Evolutionary conservation across 345 rosid genomes (phyloP).

Genomic region (Ceriops zippeliana): DNA sequence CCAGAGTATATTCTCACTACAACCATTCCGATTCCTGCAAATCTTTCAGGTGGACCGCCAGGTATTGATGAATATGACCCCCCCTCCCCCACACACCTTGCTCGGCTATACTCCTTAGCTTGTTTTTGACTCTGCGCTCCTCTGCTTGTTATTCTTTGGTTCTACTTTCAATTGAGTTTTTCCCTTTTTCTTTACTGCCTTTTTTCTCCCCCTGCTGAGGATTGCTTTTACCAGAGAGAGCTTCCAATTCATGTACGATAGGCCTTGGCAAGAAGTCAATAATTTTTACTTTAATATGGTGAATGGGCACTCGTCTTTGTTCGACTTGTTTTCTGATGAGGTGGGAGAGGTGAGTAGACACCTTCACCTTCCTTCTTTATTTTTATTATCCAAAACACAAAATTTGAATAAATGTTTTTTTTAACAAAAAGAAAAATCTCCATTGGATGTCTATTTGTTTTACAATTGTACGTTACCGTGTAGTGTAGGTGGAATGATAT

Average conservation of each 20-base stretch:
- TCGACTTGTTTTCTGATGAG: slow-evolving; percentile 47
- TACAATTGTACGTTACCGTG: no score
- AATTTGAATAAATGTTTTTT: neutral
- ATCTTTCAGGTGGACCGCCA: slow-evolving; percentile 71
- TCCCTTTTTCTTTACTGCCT: neutral
- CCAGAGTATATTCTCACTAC: slow-evolving; percentile 52
- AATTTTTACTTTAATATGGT: slow-evolving; percentile 60
- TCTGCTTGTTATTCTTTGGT: neutral
- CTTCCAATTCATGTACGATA: slow-evolving; percentile 56
- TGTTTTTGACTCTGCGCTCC: no score
- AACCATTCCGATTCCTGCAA: slow-evolving; percentile 72
- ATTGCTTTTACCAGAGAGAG: slow-evolving; percentile 45
- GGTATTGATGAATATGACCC: slow-evolving; percentile 22
- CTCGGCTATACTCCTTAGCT: no score
- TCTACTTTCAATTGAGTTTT: neutral
- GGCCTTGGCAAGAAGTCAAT: slow-evolving; percentile 72
- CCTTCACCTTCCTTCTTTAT: neutral
- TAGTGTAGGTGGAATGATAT: no score
- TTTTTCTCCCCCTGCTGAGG: neutral
- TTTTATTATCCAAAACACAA: neutral
- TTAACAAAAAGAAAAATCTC: neutral
- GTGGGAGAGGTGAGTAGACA: slow-evolving; percentile 19
- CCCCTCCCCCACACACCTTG: no score
- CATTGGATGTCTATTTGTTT: no score
- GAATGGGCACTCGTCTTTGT: slow-evolving; percentile 38